Evolutionary conservation across 805 yeast genomes (phyloP), one percentile per base, ranked within the genome.

Genomic region (Ogataea dorogensis): DNA sequence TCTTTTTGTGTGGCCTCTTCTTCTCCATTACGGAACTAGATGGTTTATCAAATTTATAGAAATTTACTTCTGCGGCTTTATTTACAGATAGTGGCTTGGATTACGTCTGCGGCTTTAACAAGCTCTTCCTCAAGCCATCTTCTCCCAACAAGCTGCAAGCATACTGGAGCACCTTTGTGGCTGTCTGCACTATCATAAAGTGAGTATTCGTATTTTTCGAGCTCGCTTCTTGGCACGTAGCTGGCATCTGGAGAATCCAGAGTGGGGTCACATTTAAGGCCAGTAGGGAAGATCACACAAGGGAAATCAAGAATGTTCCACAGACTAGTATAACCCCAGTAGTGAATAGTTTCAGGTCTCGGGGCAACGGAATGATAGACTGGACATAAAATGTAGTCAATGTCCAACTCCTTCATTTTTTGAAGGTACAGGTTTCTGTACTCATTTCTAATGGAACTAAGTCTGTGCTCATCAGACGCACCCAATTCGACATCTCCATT

Each of bases 251-350:
- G 34, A 6, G 33, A 33, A 38, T 57, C 62, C 13, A 55, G 12
- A 11, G 29, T 40, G 3, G 60, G 56, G 28, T 57, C 83, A 49
- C 67, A 77, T 47, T 58, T 62, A 40, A 76, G 60, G 3, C 82
- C 75, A 3, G 82, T 68, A 41, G 81, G 85, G 62, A 78, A 67
- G 0, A 70, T 67, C 36, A 77, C 72, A 22, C 74, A 71, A 14
- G 89, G 86, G 49, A 73, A 68, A 55, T 82, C 91, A 42, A 81
- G 58, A 36, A 80, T 52, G 58, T 82, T 82, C 77, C 79, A 82
- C 47, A 80, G 64, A 2, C 81, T 63, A 4, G 87, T 80, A 65
- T 82, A 83, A 2, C 86, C 80, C 86, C 88, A 82, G 59, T 79
- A 80, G 50, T 72, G 71, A 7, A 76, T 63, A 15, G 69, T 68